Conservation (phyloP, 257 asterid species). For the Rehmannia glutinosa region DNA sequence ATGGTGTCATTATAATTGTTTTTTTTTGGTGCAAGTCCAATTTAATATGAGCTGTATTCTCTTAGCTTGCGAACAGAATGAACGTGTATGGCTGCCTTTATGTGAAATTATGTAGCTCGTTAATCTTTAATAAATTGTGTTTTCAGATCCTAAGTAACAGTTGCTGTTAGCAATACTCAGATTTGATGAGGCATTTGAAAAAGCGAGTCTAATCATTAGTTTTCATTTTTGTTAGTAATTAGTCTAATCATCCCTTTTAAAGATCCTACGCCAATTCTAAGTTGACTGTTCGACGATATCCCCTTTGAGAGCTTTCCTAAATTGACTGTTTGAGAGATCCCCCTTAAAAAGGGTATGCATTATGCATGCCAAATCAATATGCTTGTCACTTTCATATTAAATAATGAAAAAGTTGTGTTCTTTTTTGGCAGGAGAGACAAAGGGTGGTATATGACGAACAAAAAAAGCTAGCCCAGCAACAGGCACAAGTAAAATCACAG, state of each 20-base stretch:
- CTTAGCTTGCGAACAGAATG: not conserved
- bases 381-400: not conserved
- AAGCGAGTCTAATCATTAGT: not conserved
- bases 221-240: not conserved
- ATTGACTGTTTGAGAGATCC: not conserved
- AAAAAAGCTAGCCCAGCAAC: constrained; percentile 86
- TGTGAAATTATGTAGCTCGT: not conserved
- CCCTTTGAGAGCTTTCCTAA: not conserved
- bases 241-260: too few species aligned
- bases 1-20: not conserved
- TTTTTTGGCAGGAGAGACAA: constrained; percentile 77
- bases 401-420: constrained; percentile 12
- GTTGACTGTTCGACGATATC: not conserved
- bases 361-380: not conserved
- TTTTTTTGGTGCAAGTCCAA: not conserved
- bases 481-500: constrained; percentile 87
- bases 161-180: not conserved
- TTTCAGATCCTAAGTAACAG: not conserved
- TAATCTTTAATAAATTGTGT: not conserved
- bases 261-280: not conserved
- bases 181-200: not conserved
- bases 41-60: not conserved
- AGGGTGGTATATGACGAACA: constrained; percentile 85
- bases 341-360: not conserved
- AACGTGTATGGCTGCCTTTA: not conserved